These are phyloP conservation scores for Chrysochromulina parva DNA, from an alignment of 78 protist species.

Conservation along the genomic window DNA sequence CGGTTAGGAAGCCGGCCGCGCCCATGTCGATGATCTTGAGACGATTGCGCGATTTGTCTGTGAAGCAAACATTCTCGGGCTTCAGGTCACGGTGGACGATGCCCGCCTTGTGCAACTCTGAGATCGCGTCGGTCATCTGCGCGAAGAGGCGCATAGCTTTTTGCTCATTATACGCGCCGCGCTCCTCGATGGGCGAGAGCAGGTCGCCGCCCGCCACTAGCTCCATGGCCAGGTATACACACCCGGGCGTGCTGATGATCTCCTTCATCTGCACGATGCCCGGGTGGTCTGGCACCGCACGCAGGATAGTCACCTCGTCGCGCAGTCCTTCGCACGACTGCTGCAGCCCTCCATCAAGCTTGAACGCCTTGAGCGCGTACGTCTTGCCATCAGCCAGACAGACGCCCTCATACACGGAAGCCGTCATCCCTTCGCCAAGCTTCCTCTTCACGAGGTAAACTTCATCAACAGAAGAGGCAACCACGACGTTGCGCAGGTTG, in stretches of 20 bases:
- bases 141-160: neutral
- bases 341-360: neutral
- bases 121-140: slow-evolving; percentile 22
- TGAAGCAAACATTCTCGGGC: slow-evolving; percentile 46
- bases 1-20: neutral
- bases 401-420: neutral
- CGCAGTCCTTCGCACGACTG: neutral
- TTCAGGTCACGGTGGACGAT: slow-evolving; percentile 54
- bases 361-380: neutral
- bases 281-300: neutral
- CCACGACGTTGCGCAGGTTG: neutral
- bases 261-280: neutral
- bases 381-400: neutral
- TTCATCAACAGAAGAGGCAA: neutral
- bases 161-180: neutral
- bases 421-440: neutral
- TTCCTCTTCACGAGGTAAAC: neutral
- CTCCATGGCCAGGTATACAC: neutral
- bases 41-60: neutral
- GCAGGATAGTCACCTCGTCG: neutral
- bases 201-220: neutral
- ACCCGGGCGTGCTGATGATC: neutral
- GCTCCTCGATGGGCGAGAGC: neutral
- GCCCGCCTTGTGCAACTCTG: slow-evolving; percentile 23
- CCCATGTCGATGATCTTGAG: neutral